Percentiles rank a stretch among this genome's conserved stretches.
phyloP scores from a whole-genome alignment of 768 basidiomycete genomes.

The Leccinum disarticulatum region DNA sequence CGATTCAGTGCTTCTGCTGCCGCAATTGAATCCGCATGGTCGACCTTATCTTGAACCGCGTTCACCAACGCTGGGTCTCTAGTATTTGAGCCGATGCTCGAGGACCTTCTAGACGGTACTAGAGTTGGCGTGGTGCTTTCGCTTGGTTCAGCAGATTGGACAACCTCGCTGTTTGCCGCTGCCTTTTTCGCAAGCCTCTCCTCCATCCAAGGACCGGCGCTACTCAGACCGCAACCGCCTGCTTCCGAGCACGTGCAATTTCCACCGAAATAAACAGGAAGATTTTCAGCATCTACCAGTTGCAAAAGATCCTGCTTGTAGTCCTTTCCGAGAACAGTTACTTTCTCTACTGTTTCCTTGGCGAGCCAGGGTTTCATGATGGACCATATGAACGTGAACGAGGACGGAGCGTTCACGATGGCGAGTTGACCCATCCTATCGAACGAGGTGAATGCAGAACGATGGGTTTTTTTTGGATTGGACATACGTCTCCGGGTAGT shows the following conservation, averaged over 20 bases:
- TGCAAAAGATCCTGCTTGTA: slow-evolving; percentile 57
- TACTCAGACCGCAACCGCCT: slow-evolving; percentile 61
- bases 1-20: not conserved
- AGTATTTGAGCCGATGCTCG: slow-evolving; percentile 3
- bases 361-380: slow-evolving; percentile 70
- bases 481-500: slow-evolving; percentile 72
- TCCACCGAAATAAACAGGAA: slow-evolving; percentile 64
- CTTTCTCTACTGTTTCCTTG: slow-evolving; percentile 67
- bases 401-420: slow-evolving; percentile 70
- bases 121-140: slow-evolving; percentile 2
- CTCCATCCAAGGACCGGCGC: slow-evolving; percentile 72
- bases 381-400: slow-evolving; percentile 73
- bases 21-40: not conserved
- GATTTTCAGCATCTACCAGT: slow-evolving; percentile 59
- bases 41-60: slow-evolving; percentile 11
- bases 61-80: not conserved
- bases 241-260: slow-evolving; percentile 56
- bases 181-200: slow-evolving; percentile 39
- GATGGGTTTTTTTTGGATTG: not conserved
- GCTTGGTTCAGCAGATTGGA: not conserved
- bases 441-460: not conserved
- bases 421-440: slow-evolving; percentile 69
- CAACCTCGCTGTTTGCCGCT: not conserved
- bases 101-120: slow-evolving; percentile 3
- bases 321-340: slow-evolving; percentile 62